A percentile compares a stretch with the other conserved stretches of the same genome.
These are phyloP conservation scores for Colletotrichum higginsianum DNA, from an alignment of 2,329 filamentous ascomycete genomes.

Conservation along the genomic window DNA sequence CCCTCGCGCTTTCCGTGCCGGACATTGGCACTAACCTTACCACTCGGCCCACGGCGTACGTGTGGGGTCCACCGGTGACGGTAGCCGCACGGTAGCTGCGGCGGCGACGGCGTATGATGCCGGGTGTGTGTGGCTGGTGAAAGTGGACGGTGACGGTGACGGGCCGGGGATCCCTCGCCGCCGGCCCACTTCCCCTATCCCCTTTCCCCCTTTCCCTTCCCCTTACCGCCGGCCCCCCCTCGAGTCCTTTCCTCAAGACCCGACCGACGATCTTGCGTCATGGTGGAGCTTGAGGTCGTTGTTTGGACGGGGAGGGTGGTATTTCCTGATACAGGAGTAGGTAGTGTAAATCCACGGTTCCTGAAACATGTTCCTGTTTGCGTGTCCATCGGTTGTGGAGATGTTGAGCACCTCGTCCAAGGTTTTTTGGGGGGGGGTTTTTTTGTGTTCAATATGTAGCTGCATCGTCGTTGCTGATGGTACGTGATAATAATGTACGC, in stretches of 20 bases:
- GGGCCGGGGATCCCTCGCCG: too few relatives aligned
- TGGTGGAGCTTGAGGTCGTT: background rate
- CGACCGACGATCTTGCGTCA: slow-evolving; percentile 32
- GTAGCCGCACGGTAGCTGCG: background rate
- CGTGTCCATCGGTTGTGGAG: background rate
- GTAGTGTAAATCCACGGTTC: too few relatives aligned
- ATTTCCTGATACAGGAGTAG: background rate
- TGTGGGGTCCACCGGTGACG: background rate
- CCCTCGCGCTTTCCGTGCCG: background rate
- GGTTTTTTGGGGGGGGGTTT: background rate
- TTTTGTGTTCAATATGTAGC: too few relatives aligned
- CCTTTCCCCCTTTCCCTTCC: background rate
- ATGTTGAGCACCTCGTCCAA: background rate
- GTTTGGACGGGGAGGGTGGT: background rate
- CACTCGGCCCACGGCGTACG: background rate
- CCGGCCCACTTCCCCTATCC: too few relatives aligned
- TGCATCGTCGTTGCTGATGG: slow-evolving; percentile 1
- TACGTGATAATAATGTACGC: slow-evolving; percentile 7
- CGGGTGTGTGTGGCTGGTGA: background rate
- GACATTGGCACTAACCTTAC: background rate
- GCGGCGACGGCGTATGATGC: background rate
- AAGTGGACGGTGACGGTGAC: background rate
- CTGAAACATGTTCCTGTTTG: background rate
- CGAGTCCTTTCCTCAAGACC: background rate
- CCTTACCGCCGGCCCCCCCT: background rate